phyloP scores from a whole-genome alignment of 2,329 filamentous ascomycete genomes.

The Plectosphaerella plurivora region DNA sequence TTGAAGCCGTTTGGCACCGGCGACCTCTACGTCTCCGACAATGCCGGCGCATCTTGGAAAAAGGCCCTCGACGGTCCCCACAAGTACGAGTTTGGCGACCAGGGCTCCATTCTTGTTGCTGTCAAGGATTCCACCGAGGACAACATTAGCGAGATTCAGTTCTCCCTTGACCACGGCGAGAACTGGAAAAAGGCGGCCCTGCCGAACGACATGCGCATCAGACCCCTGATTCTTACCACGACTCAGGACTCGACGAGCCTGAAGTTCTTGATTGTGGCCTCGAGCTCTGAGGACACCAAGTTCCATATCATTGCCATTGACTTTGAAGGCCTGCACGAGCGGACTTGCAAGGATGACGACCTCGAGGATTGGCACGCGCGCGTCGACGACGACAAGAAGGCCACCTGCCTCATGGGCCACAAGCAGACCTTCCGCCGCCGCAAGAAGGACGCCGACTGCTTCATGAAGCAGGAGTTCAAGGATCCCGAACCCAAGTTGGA shows the following conservation, averaged over 20 bases:
- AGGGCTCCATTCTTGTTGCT: slow-evolving; percentile 83
- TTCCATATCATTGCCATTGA: slow-evolving; percentile 73
- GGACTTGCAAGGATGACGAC: slow-evolving; percentile 71
- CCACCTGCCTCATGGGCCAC: slow-evolving; percentile 93
- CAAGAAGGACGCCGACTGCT: slow-evolving; percentile 85
- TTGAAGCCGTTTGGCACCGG: slow-evolving; percentile 69
- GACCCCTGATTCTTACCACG: slow-evolving; percentile 73
- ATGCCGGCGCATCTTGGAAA: slow-evolving; percentile 84
- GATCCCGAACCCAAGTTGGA: slow-evolving; percentile 67
- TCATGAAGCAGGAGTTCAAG: slow-evolving; percentile 80
- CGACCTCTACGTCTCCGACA: slow-evolving; percentile 82
- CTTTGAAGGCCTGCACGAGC: slow-evolving; percentile 76
- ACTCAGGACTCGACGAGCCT: slow-evolving; percentile 89
- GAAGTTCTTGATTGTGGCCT: slow-evolving; percentile 78
- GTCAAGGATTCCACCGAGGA: slow-evolving; percentile 67
- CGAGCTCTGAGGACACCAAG: slow-evolving; percentile 42
- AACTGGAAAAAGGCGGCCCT: slow-evolving; percentile 73
- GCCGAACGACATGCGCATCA: slow-evolving; percentile 61
- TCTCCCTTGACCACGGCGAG: slow-evolving; percentile 86
- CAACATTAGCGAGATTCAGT: slow-evolving; percentile 55
- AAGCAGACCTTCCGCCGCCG: slow-evolving; percentile 82
- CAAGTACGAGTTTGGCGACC: slow-evolving; percentile 94
- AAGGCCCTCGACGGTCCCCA: slow-evolving; percentile 73
- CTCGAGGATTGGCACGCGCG: slow-evolving; percentile 89
- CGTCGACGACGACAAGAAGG: slow-evolving; percentile 71